Evolutionary conservation across 495 filamentous ascomycete species (phyloP).

Genomic region (Trichoderma asperelloides): DNA sequence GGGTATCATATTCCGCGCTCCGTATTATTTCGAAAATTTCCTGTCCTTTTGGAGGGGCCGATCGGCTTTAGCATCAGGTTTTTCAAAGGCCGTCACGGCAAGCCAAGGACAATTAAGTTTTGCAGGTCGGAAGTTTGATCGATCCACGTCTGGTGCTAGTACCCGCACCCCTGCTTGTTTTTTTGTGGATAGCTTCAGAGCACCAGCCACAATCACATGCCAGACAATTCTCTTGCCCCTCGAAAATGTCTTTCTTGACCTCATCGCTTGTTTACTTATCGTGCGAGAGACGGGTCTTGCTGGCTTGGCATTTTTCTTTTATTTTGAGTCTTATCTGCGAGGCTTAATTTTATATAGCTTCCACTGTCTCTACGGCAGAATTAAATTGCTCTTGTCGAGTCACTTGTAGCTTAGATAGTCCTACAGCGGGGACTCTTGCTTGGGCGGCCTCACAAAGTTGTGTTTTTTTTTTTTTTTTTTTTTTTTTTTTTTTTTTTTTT

Average conservation of each 20-base stretch:
- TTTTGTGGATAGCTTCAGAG: not conserved
- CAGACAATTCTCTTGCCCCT: not conserved
- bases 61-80: too few relatives aligned
- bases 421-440: too few relatives aligned
- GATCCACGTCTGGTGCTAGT: constrained; percentile 4
- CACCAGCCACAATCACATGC: constrained; percentile 8
- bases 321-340: too few relatives aligned
- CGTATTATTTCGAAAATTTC: too few relatives aligned
- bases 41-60: too few relatives aligned
- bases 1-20: too few relatives aligned
- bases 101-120: not conserved
- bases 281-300: not conserved
- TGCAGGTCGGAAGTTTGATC: constrained; percentile 8
- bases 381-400: too few relatives aligned
- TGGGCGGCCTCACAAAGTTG: not conserved
- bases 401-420: too few relatives aligned
- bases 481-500: too few relatives aligned
- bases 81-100: too few relatives aligned
- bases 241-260: not conserved
- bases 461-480: not conserved
- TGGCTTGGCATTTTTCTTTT: not conserved
- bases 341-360: too few relatives aligned
- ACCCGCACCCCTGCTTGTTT: not conserved
- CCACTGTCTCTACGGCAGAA: too few relatives aligned
- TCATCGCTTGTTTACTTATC: not conserved